Percentiles rank a stretch among this genome's conserved stretches.
Conservation (phyloP, 108 stramenopile species). For the Stephanodiscus triporus region DNA sequence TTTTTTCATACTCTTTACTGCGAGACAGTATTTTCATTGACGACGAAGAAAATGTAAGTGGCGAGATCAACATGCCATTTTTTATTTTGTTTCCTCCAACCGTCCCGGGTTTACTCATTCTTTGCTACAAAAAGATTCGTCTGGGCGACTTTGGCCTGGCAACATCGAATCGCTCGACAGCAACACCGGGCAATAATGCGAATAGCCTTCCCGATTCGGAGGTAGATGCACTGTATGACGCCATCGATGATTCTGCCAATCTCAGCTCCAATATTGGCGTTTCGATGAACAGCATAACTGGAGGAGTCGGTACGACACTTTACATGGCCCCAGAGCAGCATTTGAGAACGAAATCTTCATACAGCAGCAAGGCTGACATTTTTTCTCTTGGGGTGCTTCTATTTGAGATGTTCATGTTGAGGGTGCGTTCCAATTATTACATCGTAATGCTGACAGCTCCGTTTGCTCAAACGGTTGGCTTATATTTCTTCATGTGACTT, state of each 20-base stretch:
- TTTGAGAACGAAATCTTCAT: constrained; percentile 38
- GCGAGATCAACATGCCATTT: not conserved
- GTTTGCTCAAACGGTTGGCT: not conserved
- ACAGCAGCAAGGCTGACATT: constrained; percentile 83
- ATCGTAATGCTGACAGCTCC: not conserved
- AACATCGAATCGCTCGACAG: constrained; percentile 37
- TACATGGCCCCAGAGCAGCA: constrained; percentile 79
- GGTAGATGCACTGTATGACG: constrained; percentile 52
- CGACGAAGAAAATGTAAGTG: constrained; percentile 19
- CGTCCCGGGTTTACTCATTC: not conserved
- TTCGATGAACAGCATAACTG: constrained; percentile 69
- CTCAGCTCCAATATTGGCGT: constrained; percentile 1
- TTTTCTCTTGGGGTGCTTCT: constrained; percentile 76
- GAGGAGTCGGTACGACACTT: constrained; percentile 82
- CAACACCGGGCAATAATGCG: constrained; percentile 16
- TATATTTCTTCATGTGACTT: not conserved
- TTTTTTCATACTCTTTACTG: constrained; percentile 15
- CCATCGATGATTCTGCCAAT: constrained; percentile 48
- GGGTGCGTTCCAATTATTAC: not conserved
- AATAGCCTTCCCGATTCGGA: constrained; percentile 43
- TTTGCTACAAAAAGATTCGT: constrained; percentile 54
- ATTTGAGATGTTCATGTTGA: constrained; percentile 75
- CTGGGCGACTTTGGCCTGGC: constrained; percentile 84
- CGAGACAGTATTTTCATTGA: constrained; percentile 75
- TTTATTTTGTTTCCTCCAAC: not conserved